Evolutionary conservation across 116 monocot species (phyloP).

Genomic region (Zostera marina): DNA sequence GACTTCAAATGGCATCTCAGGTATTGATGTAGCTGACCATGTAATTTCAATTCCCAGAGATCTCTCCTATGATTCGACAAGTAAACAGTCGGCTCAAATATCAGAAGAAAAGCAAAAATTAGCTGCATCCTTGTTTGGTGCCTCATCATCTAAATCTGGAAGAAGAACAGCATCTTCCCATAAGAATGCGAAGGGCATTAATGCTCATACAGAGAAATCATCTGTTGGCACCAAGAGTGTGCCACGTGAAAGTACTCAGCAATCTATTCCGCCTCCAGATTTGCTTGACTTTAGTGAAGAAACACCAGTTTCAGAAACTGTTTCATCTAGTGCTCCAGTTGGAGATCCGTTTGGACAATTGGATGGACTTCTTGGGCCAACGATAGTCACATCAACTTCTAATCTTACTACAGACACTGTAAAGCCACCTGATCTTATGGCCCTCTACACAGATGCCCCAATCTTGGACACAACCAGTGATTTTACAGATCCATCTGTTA

Average conservation of each 20-base stretch:
- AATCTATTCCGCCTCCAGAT: slow-evolving; percentile 48
- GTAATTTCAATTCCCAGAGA: slow-evolving; percentile 19
- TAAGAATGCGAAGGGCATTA: slow-evolving; percentile 21
- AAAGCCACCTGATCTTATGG: slow-evolving; percentile 38
- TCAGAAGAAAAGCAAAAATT: slow-evolving; percentile 82
- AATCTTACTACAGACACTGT: slow-evolving; percentile 12
- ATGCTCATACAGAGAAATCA: slow-evolving; percentile 16
- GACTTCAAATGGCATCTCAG: slow-evolving; percentile 34
- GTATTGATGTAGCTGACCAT: slow-evolving; percentile 15
- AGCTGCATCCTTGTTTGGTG: slow-evolving; percentile 84
- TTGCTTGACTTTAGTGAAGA: slow-evolving; percentile 67
- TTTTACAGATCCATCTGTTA: slow-evolving; percentile 5
- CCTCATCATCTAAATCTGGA: slow-evolving; percentile 38
- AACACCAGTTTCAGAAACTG: slow-evolving; percentile 12
- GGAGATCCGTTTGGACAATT: slow-evolving; percentile 70
- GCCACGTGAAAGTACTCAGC: slow-evolving; percentile 19
- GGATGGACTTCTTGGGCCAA: slow-evolving; percentile 63
- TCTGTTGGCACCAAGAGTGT: slow-evolving; percentile 6
- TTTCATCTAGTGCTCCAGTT: slow-evolving; percentile 13
- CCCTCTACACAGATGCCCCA: slow-evolving; percentile 24
- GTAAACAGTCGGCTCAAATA: slow-evolving; percentile 41
- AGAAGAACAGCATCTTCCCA: slow-evolving; percentile 28
- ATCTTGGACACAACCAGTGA: slow-evolving; percentile 3
- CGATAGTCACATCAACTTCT: slow-evolving; percentile 8
- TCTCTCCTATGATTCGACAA: slow-evolving; percentile 15